These are phyloP conservation scores for Backusella macrospora DNA, from an alignment of 192 early-diverging fungal species.

Conservation along the genomic window DNA sequence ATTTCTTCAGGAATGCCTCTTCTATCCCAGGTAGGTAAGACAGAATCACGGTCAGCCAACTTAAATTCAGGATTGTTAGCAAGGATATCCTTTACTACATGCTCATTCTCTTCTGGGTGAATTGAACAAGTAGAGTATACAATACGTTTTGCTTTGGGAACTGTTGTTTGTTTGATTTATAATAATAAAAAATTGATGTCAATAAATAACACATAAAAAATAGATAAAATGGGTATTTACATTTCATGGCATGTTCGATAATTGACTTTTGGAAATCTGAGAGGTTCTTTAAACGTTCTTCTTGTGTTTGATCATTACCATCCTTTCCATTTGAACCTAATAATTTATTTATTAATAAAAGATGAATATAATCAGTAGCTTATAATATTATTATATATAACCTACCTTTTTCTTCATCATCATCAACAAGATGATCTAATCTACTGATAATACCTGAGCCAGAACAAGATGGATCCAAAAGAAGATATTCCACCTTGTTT, in stretches of 20 bases:
- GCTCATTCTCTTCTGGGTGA: slow-evolving; percentile 91
- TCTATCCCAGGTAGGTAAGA: slow-evolving; percentile 80
- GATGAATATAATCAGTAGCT: background rate
- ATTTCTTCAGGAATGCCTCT: slow-evolving; percentile 68
- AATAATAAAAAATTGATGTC: background rate
- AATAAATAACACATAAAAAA: background rate
- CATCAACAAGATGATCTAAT: slow-evolving; percentile 83
- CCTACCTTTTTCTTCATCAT: slow-evolving; percentile 41
- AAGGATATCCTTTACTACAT: slow-evolving; percentile 81
- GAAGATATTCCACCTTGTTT: slow-evolving; percentile 78
- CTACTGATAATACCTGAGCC: slow-evolving; percentile 94
- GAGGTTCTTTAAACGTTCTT: slow-evolving; percentile 69
- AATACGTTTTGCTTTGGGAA: slow-evolving; percentile 82
- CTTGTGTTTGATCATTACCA: slow-evolving; percentile 35
- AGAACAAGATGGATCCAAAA: slow-evolving; percentile 95
- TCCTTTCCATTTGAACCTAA: slow-evolving; percentile 14
- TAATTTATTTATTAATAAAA: background rate
- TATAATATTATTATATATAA: background rate
- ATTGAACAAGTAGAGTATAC: slow-evolving; percentile 98
- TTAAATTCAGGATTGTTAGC: slow-evolving; percentile 55
- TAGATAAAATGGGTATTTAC: slow-evolving; percentile 22
- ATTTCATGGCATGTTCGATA: slow-evolving; percentile 84
- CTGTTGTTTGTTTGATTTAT: slow-evolving; percentile 22
- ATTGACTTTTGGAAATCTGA: slow-evolving; percentile 86
- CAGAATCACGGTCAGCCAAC: slow-evolving; percentile 53